Conservation (phyloP, 108 stramenopile genomes). For the Cylindrotheca closterium region DNA sequence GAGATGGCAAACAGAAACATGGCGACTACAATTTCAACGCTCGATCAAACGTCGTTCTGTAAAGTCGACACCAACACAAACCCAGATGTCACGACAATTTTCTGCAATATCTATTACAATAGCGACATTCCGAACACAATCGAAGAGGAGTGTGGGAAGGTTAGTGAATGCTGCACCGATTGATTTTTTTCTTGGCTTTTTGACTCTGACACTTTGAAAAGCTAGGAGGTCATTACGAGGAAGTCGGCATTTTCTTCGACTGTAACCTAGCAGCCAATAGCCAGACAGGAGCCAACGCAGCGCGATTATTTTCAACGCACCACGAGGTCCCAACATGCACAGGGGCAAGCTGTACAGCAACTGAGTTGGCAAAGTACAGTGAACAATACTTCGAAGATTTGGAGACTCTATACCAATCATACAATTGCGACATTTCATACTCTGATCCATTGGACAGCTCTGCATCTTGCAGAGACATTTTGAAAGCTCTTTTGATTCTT, state of each 20-base stretch:
- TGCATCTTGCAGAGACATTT: no score
- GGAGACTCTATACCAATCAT: not conserved
- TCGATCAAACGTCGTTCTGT: not conserved
- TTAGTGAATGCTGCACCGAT: no score
- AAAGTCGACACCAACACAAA: not conserved
- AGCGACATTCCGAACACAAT: not conserved
- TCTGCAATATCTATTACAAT: constrained; percentile 1
- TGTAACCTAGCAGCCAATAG: not conserved
- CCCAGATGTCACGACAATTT: not conserved
- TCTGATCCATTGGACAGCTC: not conserved
- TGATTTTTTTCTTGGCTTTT: no score
- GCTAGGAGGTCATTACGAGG: not conserved
- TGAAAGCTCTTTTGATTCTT: no score
- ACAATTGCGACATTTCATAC: not conserved
- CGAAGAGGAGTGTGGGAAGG: not conserved
- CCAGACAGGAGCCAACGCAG: not conserved
- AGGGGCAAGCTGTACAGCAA: not conserved
- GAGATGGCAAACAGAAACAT: not conserved
- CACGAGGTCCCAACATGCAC: not conserved
- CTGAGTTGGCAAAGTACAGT: not conserved
- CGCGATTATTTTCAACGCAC: not conserved
- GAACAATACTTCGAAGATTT: not conserved
- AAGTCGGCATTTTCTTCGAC: not conserved
- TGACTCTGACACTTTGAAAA: no score
- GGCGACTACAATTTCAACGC: not conserved